Conservation (phyloP, 768 basidiomycete genomes). For the Ramaria sp. region DNA sequence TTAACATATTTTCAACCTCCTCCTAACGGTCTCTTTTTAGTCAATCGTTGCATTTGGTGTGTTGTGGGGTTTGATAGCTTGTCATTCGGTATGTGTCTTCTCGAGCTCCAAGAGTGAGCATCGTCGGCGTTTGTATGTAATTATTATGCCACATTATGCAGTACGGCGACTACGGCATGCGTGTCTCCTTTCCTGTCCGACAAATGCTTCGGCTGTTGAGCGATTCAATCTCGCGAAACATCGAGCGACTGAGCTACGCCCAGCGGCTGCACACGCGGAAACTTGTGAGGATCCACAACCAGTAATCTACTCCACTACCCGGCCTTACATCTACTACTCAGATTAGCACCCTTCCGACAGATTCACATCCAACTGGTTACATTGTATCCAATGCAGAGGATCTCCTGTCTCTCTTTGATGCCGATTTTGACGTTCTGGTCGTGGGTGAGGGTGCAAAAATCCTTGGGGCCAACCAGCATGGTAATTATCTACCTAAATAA, state of each 20-base stretch:
- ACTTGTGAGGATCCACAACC: constrained; percentile 35
- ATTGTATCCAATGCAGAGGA: constrained; percentile 77
- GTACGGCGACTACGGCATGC: constrained; percentile 69
- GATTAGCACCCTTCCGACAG: constrained; percentile 63
- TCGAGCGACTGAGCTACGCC: constrained; percentile 71
- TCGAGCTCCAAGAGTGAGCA: background rate
- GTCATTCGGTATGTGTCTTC: constrained; percentile 35
- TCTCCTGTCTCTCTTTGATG: constrained; percentile 66
- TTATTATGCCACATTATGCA: background rate
- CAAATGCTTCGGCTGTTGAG: constrained; percentile 74
- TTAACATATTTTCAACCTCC: too few species aligned
- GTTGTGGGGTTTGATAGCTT: constrained; percentile 73
- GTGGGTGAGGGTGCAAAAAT: constrained; percentile 66
- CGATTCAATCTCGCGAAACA: constrained; percentile 69
- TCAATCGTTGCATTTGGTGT: constrained; percentile 72
- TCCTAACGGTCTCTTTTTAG: constrained; percentile 29
- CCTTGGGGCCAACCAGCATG: constrained; percentile 56
- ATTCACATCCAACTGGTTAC: constrained; percentile 62
- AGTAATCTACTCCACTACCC: background rate
- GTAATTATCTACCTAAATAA: constrained; percentile 15
- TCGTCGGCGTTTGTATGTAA: background rate
- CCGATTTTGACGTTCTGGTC: constrained; percentile 62
- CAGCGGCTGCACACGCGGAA: constrained; percentile 66
- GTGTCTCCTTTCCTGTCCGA: constrained; percentile 75
- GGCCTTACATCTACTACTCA: constrained; percentile 16